A percentile compares a stretch with the other conserved stretches of the same genome.
Conservation (phyloP, 73 alveolate genomes). For the Blepharisma japonicum region DNA sequence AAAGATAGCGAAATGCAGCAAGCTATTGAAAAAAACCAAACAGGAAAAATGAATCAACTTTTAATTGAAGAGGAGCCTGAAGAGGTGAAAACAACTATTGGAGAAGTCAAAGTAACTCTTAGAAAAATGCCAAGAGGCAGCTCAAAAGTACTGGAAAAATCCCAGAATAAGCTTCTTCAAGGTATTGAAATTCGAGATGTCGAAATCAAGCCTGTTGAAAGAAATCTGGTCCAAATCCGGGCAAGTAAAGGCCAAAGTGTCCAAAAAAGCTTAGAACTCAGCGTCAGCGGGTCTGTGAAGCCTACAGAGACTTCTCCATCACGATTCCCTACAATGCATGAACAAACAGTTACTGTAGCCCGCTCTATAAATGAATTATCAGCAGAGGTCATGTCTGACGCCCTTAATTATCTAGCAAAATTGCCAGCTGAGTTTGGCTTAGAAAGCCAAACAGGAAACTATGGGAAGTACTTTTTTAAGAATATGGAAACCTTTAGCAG, state of each 20-base stretch:
- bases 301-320: not conserved
- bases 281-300: not conserved
- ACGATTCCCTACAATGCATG: not conserved
- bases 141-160: not conserved
- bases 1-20: not conserved
- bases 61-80: slow-evolving; percentile 16
- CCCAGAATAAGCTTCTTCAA: slow-evolving; percentile 20
- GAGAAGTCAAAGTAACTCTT: not conserved
- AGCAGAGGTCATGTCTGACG: not conserved
- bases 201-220: slow-evolving; percentile 43
- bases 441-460: not conserved
- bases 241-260: slow-evolving; percentile 54
- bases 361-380: not conserved
- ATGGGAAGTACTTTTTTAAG: slow-evolving; percentile 16
- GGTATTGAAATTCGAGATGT: slow-evolving; percentile 62
- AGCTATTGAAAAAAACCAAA: not conserved
- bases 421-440: not conserved
- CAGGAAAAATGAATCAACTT: not conserved
- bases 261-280: slow-evolving; percentile 19
- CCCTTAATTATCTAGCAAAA: not conserved
- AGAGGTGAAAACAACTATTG: not conserved
- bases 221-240: slow-evolving; percentile 57
- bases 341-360: not conserved
- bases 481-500: not conserved
- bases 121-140: slow-evolving; percentile 20